Evolutionary conservation across 108 stramenopile genomes (phyloP).

Genomic region (Chaetoceros muelleri): DNA sequence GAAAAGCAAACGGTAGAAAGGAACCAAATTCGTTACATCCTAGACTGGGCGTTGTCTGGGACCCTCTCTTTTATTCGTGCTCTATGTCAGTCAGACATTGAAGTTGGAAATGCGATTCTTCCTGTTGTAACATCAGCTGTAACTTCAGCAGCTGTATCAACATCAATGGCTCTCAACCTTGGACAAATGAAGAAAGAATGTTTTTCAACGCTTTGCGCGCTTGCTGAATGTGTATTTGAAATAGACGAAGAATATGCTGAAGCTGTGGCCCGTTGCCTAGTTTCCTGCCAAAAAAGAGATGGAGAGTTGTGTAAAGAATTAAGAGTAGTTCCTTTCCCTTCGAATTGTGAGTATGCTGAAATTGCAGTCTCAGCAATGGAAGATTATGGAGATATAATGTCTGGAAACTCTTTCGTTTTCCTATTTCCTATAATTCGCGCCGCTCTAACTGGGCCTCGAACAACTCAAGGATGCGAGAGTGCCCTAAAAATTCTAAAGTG

Average conservation of each 20-base stretch:
- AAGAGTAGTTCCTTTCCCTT: slow-evolving; percentile 39
- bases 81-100: slow-evolving; percentile 63
- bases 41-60: slow-evolving; percentile 33
- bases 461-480: slow-evolving; percentile 69
- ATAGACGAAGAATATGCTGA: slow-evolving; percentile 68
- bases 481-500: slow-evolving; percentile 62
- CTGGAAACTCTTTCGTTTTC: slow-evolving; percentile 71
- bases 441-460: slow-evolving; percentile 67
- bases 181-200: slow-evolving; percentile 24
- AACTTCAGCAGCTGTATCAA: slow-evolving; percentile 30
- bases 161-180: slow-evolving; percentile 27
- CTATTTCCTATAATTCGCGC: slow-evolving; percentile 72
- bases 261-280: slow-evolving; percentile 47
- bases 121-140: slow-evolving; percentile 37
- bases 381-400: slow-evolving; percentile 59
- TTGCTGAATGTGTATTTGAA: slow-evolving; percentile 77
- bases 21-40: slow-evolving; percentile 13
- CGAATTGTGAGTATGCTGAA: slow-evolving; percentile 69
- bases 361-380: slow-evolving; percentile 67
- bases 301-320: slow-evolving; percentile 5
- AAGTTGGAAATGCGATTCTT: slow-evolving; percentile 71
- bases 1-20: slow-evolving; percentile 38
- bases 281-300: slow-evolving; percentile 18
- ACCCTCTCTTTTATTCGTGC: slow-evolving; percentile 35
- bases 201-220: slow-evolving; percentile 40